Percentiles rank a stretch among this genome's conserved stretches.
phyloP scores from a whole-genome alignment of 805 yeast genomes.

The Candida orba region DNA sequence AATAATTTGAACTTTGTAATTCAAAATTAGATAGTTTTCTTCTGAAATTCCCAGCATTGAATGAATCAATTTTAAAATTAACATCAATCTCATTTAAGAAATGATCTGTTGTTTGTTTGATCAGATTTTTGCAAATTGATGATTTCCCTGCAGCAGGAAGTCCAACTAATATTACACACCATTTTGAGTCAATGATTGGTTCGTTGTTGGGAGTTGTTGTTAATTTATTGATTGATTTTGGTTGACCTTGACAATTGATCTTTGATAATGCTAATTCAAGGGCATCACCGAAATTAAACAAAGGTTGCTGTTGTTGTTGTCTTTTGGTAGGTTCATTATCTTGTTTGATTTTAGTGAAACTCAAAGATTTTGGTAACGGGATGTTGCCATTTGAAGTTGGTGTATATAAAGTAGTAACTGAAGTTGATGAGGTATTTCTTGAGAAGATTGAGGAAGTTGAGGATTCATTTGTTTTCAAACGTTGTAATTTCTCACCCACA shows the following conservation, averaged over 20 bases:
- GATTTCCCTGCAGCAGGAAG: slow-evolving; percentile 76
- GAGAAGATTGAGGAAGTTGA: slow-evolving; percentile 16
- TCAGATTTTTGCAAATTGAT: slow-evolving; percentile 59
- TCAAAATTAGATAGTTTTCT: slow-evolving; percentile 34
- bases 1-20: slow-evolving; percentile 33
- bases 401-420: slow-evolving; percentile 14
- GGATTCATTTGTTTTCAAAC: slow-evolving; percentile 21
- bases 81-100: slow-evolving; percentile 8
- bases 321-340: background rate
- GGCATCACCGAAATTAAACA: slow-evolving; percentile 10
- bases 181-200: slow-evolving; percentile 30
- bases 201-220: slow-evolving; percentile 24
- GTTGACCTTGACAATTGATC: slow-evolving; percentile 11
- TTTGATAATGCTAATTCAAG: slow-evolving; percentile 11
- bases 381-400: background rate
- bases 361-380: slow-evolving; percentile 10
- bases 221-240: slow-evolving; percentile 15
- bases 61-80: slow-evolving; percentile 35
- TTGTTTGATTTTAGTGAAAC: slow-evolving; percentile 17
- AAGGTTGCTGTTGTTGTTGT: background rate
- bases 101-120: slow-evolving; percentile 40
- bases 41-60: slow-evolving; percentile 71
- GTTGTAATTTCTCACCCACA: slow-evolving; percentile 11
- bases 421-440: slow-evolving; percentile 20
- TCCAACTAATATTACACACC: slow-evolving; percentile 67